Base-by-base conservation (phyloP, 169 alveolate genomes). In the Eimeria zaria region DNA sequence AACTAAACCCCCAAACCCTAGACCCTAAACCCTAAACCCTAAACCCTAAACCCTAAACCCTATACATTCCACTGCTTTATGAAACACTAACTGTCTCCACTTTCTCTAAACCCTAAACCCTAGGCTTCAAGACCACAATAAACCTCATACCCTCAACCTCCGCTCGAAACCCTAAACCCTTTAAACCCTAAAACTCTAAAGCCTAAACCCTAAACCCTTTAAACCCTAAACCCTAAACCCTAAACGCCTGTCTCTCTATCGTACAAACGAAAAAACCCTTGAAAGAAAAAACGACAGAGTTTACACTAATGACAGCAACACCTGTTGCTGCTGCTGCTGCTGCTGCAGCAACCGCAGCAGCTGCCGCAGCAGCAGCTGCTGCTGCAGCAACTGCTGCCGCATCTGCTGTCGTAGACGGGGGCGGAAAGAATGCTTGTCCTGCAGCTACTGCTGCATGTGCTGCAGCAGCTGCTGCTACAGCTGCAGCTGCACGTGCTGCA, bases 11-110 rank as follows among this genome's bases (percentile, higher is more conserved):
- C 8, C 83, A 33, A 33, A 71, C 83, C 83, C 85, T 74, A 74
- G n/a, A 69, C 78, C 78, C 78, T 69, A 69, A 69, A 69, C 74
- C n/a, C n/a, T n/a, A 62, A 55, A 55, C 67, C 67, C 67, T 55
- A 55, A 55, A 55, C 67, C 67, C 67, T 55, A 55, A 55, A 55
- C 67, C 67, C 67, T n/a, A n/a, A n/a, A n/a, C 18, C 11, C 27
- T 16, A 9, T 8, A 8, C 27, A 9, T 20, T 36, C 78, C n/a
- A n/a, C n/a, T n/a, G n/a, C n/a, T n/a, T n/a, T n/a, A n/a, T n/a
- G n/a, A n/a, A n/a, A n/a, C n/a, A n/a, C n/a, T n/a, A n/a, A n/a
- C n/a, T n/a, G n/a, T n/a, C n/a, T n/a, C n/a, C n/a, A n/a, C n/a
- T n/a, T n/a, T n/a, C n/a, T n/a, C n/a, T n/a, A n/a, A n/a, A n/a